Percentiles rank a stretch among this genome's conserved stretches.
phyloP scores from a whole-genome alignment of 1,284 basidiomycete genomes.

The Fomitopsis schrenkii region DNA sequence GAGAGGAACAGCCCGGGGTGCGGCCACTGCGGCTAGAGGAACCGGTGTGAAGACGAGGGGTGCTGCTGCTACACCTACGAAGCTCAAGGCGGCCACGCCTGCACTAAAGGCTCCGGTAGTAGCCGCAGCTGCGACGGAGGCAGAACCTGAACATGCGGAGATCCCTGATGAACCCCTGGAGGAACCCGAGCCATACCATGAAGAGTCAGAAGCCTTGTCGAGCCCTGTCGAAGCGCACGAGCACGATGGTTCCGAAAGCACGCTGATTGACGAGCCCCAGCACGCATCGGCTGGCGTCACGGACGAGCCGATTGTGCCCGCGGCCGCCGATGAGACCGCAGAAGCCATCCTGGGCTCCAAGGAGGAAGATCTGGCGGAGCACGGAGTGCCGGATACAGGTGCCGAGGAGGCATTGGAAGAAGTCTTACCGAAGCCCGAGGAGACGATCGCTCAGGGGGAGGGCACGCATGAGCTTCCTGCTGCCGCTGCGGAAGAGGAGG shows the following conservation, averaged over 20 bases:
- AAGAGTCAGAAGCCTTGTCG: constrained; percentile 7
- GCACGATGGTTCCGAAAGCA: constrained; percentile 9
- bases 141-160: constrained; percentile 11
- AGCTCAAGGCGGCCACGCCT: constrained; percentile 14
- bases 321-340: constrained; percentile 10
- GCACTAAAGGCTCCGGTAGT: constrained; percentile 11
- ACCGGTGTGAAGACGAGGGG: constrained; percentile 11
- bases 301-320: constrained; percentile 10
- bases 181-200: constrained; percentile 13
- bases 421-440: constrained; percentile 5
- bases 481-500: constrained; percentile 12
- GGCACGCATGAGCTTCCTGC: constrained; percentile 10
- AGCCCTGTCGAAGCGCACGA: constrained; percentile 11
- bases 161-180: not conserved
- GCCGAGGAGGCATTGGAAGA: constrained; percentile 3
- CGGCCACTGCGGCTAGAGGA: constrained; percentile 21
- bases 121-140: constrained; percentile 15
- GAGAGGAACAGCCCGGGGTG: constrained; percentile 17
- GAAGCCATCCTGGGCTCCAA: constrained; percentile 8
- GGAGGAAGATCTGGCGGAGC: constrained; percentile 9
- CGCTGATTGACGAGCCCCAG: constrained; percentile 12
- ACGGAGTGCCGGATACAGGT: not conserved
- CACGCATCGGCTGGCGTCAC: constrained; percentile 4
- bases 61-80: constrained; percentile 9
- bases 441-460: constrained; percentile 16